Conservation (phyloP, 495 filamentous ascomycete species). For the Talaromyces trachyspermus region DNA sequence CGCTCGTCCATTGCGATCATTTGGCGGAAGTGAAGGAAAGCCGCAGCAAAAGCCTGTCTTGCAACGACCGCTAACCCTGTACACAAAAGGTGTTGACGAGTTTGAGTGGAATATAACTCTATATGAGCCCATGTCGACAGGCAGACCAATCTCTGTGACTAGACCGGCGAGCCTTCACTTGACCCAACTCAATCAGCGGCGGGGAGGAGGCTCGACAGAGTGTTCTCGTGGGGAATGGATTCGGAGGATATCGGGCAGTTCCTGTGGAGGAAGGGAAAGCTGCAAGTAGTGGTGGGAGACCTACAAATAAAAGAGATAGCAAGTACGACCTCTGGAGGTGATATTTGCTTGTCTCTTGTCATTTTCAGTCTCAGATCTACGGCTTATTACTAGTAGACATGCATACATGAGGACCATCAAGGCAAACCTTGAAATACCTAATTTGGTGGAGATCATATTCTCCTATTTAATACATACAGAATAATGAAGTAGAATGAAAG, state of each 20-base stretch:
- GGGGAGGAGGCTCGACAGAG: conserved; percentile 55
- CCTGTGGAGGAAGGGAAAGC: conserved; percentile 47
- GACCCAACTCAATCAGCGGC: conserved; percentile 46
- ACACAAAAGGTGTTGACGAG: conserved; percentile 78
- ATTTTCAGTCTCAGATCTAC: too few species aligned
- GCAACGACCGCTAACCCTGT: conserved; percentile 65
- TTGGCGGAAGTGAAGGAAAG: conserved; percentile 25
- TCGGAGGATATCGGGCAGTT: conserved; percentile 75
- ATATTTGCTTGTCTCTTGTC: too few species aligned
- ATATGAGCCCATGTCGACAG: conserved; percentile 38
- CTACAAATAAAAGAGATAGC: conserved; percentile 24
- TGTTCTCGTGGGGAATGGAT: conserved; percentile 66
- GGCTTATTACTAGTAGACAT: too few species aligned
- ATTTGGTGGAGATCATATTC: too few species aligned
- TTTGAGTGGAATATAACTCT: conserved; percentile 77
- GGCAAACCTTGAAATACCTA: too few species aligned
- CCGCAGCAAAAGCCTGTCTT: conserved; percentile 37
- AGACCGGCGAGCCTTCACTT: conserved; percentile 49
- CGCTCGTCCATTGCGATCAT: conserved; percentile 40
- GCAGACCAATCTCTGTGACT: conserved; percentile 31
- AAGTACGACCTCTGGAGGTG: conserved; percentile 38
- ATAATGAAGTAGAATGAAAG: too few species aligned
- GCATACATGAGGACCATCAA: too few species aligned
- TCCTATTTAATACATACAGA: too few species aligned
- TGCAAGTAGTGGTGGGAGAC: conserved; percentile 27